A percentile compares a stretch with the other conserved stretches of the same genome.
Evolutionary conservation across 2,329 filamentous ascomycete genomes (phyloP).

Genomic region (Hymenoscyphus fructigenus): DNA sequence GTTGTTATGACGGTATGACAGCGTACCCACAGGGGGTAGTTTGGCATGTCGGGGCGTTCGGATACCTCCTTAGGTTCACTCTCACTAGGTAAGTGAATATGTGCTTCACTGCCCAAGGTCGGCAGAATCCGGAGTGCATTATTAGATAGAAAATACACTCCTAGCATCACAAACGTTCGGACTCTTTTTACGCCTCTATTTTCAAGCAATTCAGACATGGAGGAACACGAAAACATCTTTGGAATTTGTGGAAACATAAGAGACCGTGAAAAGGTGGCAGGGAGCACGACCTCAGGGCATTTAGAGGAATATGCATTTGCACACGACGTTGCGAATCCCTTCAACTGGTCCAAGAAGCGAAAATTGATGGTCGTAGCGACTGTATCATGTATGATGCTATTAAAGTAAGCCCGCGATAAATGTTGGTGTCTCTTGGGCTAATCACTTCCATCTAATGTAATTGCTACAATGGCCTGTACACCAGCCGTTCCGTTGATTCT

Average conservation of each 20-base stretch:
- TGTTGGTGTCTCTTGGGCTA: background rate
- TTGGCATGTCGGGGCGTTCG: too few species aligned
- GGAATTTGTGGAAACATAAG: background rate
- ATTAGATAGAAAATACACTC: too few species aligned
- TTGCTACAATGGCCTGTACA: constrained; percentile 4
- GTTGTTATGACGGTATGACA: too few species aligned
- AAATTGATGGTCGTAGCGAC: constrained; percentile 1
- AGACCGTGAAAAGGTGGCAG: background rate
- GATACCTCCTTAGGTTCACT: too few species aligned
- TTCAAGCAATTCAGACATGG: background rate
- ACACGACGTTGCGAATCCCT: background rate
- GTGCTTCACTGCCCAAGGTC: too few species aligned
- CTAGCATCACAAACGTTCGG: too few species aligned
- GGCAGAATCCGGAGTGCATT: too few species aligned
- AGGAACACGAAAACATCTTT: background rate
- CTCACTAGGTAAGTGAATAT: too few species aligned
- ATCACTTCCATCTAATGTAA: background rate
- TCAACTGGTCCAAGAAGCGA: constrained; percentile 6
- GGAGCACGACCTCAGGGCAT: background rate
- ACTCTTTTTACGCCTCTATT: background rate
- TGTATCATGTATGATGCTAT: constrained; percentile 1
- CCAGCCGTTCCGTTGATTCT: constrained; percentile 6
- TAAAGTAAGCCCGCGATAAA: constrained; percentile 4
- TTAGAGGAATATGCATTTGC: constrained; percentile 4
- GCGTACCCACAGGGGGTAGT: too few species aligned